These are phyloP conservation scores for Solanum appendiculatum DNA, from an alignment of 257 asterid genomes.

Conservation along the genomic window DNA sequence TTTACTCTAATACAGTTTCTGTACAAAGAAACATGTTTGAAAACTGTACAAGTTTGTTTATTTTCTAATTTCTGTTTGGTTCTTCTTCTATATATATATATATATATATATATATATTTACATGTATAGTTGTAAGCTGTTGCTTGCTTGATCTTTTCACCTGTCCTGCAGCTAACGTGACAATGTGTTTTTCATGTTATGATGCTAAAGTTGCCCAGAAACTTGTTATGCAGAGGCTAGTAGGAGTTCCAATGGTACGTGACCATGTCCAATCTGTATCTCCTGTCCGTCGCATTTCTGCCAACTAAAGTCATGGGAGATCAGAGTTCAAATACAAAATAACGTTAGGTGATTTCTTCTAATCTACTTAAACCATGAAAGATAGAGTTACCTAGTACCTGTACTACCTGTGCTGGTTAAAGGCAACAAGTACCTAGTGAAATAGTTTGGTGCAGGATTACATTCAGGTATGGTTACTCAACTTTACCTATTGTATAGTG, in stretches of 20 bases:
- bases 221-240: slow-evolving; percentile 47
- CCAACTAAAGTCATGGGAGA: slow-evolving; percentile 41
- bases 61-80: neutral
- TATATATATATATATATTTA: neutral
- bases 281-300: slow-evolving; percentile 49
- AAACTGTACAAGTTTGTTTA: neutral
- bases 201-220: slow-evolving; percentile 57
- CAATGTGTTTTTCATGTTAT: neutral
- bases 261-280: slow-evolving; percentile 61
- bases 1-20: neutral
- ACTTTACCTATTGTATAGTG: neutral
- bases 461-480: neutral
- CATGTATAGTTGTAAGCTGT: neutral
- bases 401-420: neutral
- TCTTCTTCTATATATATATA: neutral
- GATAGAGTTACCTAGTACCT: neutral
- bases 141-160: neutral
- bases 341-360: neutral
- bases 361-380: neutral
- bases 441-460: neutral
- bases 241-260: slow-evolving; percentile 76
- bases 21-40: neutral
- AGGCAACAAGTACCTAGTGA: neutral
- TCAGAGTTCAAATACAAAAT: neutral
- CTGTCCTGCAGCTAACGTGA: neutral